Conservation (phyloP, 495 filamentous ascomycete genomes). For the Ascobolus immersus region DNA sequence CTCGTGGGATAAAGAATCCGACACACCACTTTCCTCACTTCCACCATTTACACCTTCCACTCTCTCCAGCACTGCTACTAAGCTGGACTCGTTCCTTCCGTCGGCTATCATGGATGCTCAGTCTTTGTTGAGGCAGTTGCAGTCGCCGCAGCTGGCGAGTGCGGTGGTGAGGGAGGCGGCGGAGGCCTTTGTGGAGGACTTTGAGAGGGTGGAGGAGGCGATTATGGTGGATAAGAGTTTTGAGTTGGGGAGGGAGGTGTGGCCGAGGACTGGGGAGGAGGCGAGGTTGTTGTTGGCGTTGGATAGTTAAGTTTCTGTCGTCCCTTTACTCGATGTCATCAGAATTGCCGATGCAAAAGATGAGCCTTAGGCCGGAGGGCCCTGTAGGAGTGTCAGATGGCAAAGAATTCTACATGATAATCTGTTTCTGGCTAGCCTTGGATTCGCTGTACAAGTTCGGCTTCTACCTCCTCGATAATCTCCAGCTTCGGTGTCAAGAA, state of each 20-base stretch:
- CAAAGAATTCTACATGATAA: too few species aligned
- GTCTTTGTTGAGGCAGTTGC: constrained; percentile 47
- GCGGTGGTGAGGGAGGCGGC: constrained; percentile 64
- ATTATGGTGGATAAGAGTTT: constrained; percentile 22
- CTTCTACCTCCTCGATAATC: too few species aligned
- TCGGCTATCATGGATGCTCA: constrained; percentile 79
- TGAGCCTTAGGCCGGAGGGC: too few species aligned
- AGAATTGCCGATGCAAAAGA: too few species aligned
- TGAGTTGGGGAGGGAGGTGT: constrained; percentile 12
- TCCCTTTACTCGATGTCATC: too few species aligned
- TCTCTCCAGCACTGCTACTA: constrained; percentile 40
- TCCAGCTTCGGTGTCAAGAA: too few species aligned
- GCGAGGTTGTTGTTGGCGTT: constrained; percentile 11
- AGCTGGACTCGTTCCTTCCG: constrained; percentile 73
- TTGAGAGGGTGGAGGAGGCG: constrained; percentile 60
- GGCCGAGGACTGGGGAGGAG: constrained; percentile 13
- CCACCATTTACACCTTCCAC: constrained; percentile 35
- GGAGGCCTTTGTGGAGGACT: constrained; percentile 66
- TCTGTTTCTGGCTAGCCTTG: too few species aligned
- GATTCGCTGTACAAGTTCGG: too few species aligned
- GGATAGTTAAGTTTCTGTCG: not conserved
- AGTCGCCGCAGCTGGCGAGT: constrained; percentile 40
- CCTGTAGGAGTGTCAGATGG: too few species aligned
- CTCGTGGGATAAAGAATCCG: constrained; percentile 13
- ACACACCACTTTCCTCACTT: constrained; percentile 22